Evolutionary conservation across 306 rosid species (phyloP).

Genomic region (Rosa chinensis): DNA sequence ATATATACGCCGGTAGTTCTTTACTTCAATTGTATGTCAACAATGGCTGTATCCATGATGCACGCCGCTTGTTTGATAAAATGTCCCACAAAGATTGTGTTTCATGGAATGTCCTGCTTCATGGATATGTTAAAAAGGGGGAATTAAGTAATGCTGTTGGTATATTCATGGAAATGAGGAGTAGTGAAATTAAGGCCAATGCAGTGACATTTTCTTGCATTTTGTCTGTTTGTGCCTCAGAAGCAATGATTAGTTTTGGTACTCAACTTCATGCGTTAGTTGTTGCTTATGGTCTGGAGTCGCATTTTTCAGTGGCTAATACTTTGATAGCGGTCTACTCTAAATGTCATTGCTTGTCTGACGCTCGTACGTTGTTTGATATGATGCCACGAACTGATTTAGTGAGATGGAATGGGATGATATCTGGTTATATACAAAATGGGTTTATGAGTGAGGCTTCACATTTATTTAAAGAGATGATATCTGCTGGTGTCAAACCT

Average conservation of each 20-base stretch:
- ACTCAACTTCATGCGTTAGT: conserved; percentile 70
- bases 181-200: conserved; percentile 38
- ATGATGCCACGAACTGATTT: conserved; percentile 26
- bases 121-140: conserved; percentile 60
- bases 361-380: conserved; percentile 19
- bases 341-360: conserved; percentile 19
- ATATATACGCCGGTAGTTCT: conserved; percentile 69
- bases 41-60: conserved; percentile 57
- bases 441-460: conserved; percentile 31
- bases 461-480: conserved; percentile 17
- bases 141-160: conserved; percentile 43
- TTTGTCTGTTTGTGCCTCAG: conserved; percentile 55
- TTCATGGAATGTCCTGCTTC: conserved; percentile 83
- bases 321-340: conserved; percentile 30
- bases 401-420: conserved; percentile 36
- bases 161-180: conserved; percentile 56
- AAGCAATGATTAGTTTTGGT: conserved; percentile 53
- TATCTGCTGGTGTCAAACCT: conserved; percentile 17
- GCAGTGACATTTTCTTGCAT: conserved; percentile 60
- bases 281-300: conserved; percentile 48
- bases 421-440: conserved; percentile 26
- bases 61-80: conserved; percentile 61
- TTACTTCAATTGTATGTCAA: conserved; percentile 66
- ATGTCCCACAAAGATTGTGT: conserved; percentile 57
- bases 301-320: conserved; percentile 26